These are phyloP conservation scores for Gnomoniopsis sp. DNA, from an alignment of 2,329 filamentous ascomycete species.

Conservation along the genomic window DNA sequence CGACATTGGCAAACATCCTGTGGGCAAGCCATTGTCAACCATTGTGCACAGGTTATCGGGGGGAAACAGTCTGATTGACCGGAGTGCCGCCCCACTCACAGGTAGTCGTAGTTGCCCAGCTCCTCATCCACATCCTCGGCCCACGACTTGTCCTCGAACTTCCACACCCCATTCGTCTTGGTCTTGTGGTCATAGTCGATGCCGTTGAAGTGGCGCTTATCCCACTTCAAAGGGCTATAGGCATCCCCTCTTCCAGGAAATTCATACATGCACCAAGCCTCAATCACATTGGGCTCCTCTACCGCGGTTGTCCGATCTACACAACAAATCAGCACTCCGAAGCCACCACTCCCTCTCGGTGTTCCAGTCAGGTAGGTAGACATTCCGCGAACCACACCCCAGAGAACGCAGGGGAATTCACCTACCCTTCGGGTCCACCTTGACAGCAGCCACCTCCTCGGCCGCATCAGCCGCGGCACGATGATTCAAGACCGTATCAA, in stretches of 20 bases:
- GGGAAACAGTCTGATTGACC: background rate
- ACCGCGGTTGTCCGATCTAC: conserved; percentile 52
- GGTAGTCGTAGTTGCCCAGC: conserved; percentile 58
- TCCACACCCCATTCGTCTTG: conserved; percentile 60
- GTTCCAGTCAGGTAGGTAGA: no score
- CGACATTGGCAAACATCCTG: conserved; percentile 34
- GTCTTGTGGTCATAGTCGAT: conserved; percentile 60
- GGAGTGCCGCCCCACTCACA: conserved; percentile 22
- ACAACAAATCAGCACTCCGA: conserved; percentile 4
- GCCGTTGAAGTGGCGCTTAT: conserved; percentile 65
- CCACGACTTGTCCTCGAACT: conserved; percentile 63
- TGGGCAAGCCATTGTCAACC: background rate
- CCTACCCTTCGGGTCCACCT: conserved; percentile 50
- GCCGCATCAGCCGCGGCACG: conserved; percentile 65
- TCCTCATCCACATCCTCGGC: conserved; percentile 51
- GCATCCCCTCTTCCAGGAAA: conserved; percentile 58
- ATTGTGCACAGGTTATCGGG: background rate
- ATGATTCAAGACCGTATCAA: conserved; percentile 71
- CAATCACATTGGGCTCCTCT: conserved; percentile 57
- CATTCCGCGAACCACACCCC: background rate
- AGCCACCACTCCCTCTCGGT: background rate
- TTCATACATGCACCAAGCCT: conserved; percentile 65
- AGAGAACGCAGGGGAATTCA: conserved; percentile 21
- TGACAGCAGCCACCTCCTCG: conserved; percentile 56
- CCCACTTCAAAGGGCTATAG: conserved; percentile 62